phyloP scores from a whole-genome alignment of 139 green algal species.

The Monoraphidium neglectum region DNA sequence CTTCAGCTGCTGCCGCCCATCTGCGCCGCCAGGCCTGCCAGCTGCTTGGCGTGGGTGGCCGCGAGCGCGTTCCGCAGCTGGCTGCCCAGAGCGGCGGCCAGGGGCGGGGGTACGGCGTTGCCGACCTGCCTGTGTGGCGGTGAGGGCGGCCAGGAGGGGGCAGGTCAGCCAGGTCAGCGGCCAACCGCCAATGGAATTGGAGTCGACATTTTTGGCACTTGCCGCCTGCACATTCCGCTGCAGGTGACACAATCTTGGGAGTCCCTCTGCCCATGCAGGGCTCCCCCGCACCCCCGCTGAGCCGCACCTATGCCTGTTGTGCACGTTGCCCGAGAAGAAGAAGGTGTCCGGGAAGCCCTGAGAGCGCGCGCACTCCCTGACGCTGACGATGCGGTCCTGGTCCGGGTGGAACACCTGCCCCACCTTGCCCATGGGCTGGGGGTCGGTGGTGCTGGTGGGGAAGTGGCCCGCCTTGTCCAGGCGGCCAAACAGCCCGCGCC shows the following conservation, averaged over 20 bases:
- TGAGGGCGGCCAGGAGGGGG: no score
- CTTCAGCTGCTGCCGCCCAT: no score
- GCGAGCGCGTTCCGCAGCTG: slow-evolving; percentile 72
- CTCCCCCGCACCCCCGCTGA: no score
- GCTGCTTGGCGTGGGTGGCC: background rate
- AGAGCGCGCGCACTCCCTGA: slow-evolving; percentile 94
- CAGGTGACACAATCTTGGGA: no score
- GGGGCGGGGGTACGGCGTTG: slow-evolving; percentile 90
- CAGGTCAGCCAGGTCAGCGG: no score
- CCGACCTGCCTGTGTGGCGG: slow-evolving; percentile 90
- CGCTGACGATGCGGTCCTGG: slow-evolving; percentile 95
- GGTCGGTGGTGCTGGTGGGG: slow-evolving; percentile 96
- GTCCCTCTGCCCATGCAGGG: no score
- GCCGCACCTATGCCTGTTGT: no score
- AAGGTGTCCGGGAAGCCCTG: slow-evolving; percentile 91
- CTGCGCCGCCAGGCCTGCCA: background rate
- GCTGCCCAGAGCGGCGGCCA: slow-evolving; percentile 80
- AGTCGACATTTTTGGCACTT: no score
- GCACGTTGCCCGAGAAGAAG: slow-evolving; percentile 83
- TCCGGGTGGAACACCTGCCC: slow-evolving; percentile 96
- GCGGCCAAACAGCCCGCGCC: slow-evolving; percentile 93
- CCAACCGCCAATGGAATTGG: no score
- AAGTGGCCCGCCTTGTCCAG: slow-evolving; percentile 95
- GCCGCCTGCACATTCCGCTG: no score
- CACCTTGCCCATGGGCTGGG: slow-evolving; percentile 98